phyloP scores from a whole-genome alignment of 352 stramenopile species.

The Phytophthora rubi region DNA sequence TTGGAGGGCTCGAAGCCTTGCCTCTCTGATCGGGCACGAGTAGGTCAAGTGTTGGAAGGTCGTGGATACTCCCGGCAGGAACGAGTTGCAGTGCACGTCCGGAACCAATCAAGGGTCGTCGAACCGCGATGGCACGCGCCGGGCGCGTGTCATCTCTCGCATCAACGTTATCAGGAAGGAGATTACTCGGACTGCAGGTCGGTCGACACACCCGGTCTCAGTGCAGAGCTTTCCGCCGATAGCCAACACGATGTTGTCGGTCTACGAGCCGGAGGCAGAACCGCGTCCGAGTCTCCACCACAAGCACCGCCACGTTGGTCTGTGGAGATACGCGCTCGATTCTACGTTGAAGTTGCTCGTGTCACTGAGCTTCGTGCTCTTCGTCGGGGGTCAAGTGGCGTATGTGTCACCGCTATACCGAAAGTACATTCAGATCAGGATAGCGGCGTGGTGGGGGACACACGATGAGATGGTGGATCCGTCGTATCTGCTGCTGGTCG shows the following conservation, averaged over 20 bases:
- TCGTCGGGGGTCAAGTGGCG: constrained; percentile 27
- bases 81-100: constrained; percentile 17
- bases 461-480: constrained; percentile 59
- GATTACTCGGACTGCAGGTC: constrained; percentile 12
- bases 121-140: constrained; percentile 8
- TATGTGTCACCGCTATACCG: constrained; percentile 35
- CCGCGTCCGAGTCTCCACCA: not conserved
- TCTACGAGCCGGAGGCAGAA: constrained; percentile 14
- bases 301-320: not conserved
- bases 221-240: constrained; percentile 11
- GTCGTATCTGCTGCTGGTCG: constrained; percentile 59
- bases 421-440: constrained; percentile 17
- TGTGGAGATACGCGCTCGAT: constrained; percentile 2
- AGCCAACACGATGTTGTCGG: constrained; percentile 1
- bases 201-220: constrained; percentile 4
- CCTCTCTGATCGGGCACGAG: no score
- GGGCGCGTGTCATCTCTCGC: constrained; percentile 7
- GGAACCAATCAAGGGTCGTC: constrained; percentile 19
- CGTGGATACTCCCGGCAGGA: not conserved
- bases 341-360: constrained; percentile 9
- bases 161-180: constrained; percentile 6
- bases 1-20: no score
- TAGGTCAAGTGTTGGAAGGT: no score
- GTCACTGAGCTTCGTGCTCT: constrained; percentile 20
- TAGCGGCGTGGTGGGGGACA: constrained; percentile 27